Evolutionary conservation across 1,139 yeast genomes (phyloP).

Genomic region (Blastobotrys apis): DNA sequence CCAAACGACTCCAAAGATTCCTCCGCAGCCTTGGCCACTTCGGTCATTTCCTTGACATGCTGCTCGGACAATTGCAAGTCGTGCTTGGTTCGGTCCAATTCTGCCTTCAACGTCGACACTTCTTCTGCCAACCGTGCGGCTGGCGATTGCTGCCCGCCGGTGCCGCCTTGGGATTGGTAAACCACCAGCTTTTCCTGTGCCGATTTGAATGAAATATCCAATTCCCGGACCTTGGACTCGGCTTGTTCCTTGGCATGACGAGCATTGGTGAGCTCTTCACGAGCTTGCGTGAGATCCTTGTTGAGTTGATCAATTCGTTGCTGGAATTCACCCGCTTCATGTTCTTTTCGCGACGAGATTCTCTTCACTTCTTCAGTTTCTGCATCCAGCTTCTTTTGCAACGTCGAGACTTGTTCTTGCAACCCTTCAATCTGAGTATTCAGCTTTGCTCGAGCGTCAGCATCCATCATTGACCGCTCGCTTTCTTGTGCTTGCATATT

Average conservation of each 20-base stretch:
- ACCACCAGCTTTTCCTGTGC: constrained; percentile 37
- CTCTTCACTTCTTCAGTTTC: constrained; percentile 39
- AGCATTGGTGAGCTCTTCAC: constrained; percentile 44
- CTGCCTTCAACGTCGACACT: constrained; percentile 36
- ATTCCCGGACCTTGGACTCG: constrained; percentile 31
- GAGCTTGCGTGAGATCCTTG: constrained; percentile 44
- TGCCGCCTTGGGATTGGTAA: constrained; percentile 25
- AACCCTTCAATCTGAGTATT: constrained; percentile 48
- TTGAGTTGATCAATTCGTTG: constrained; percentile 57
- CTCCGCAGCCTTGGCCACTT: constrained; percentile 48
- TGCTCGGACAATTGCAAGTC: constrained; percentile 48
- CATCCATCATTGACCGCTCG: constrained; percentile 56
- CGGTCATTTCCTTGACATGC: constrained; percentile 49
- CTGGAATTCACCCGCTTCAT: constrained; percentile 50
- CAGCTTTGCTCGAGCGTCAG: constrained; percentile 50
- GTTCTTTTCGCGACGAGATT: constrained; percentile 25
- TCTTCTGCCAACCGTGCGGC: constrained; percentile 27
- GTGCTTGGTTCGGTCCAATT: constrained; percentile 42
- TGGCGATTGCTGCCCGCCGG: constrained; percentile 10
- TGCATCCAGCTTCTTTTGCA: constrained; percentile 49
- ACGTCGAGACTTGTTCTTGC: constrained; percentile 43
- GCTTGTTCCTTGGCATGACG: constrained; percentile 38
- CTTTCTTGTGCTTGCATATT: constrained; percentile 58
- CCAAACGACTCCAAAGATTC: constrained; percentile 44
- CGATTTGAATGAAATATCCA: constrained; percentile 38